phyloP scores from a whole-genome alignment of 2,329 filamentous ascomycete species.

The Fusarium beomiforme region DNA sequence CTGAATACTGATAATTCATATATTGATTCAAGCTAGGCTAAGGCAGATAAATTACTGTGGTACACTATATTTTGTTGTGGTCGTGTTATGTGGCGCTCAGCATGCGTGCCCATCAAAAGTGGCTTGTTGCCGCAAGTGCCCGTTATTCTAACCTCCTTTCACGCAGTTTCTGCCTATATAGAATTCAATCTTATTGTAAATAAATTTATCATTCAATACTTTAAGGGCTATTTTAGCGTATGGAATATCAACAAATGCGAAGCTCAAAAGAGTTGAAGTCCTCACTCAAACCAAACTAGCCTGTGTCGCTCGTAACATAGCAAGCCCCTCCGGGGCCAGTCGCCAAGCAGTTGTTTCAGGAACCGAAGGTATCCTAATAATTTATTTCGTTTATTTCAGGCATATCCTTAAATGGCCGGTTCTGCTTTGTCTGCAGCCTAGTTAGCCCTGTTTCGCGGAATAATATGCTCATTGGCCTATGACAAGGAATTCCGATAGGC shows the following conservation, averaged over 20 bases:
- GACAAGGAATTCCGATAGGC: not conserved
- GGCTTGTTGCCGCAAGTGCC: not conserved
- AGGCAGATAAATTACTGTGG: not conserved
- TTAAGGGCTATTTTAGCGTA: too few species aligned
- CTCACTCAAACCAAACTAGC: not conserved
- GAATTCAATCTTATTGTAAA: not conserved
- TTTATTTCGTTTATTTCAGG: not conserved
- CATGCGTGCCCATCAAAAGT: too few species aligned
- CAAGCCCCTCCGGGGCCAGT: not conserved
- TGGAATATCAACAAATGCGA: not conserved
- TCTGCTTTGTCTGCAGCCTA: constrained; percentile 10
- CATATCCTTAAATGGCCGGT: not conserved
- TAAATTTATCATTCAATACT: not conserved
- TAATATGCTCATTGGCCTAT: not conserved
- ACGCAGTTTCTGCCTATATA: too few species aligned
- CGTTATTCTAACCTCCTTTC: not conserved
- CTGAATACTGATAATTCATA: not conserved
- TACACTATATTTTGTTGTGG: not conserved
- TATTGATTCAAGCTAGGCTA: too few species aligned
- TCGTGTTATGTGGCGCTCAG: not conserved
- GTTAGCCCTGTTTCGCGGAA: not conserved
- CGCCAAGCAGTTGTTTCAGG: not conserved
- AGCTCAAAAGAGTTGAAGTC: not conserved
- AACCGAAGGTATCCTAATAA: not conserved
- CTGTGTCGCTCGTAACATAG: not conserved